A percentile compares a stretch with the other conserved stretches of the same genome.
phyloP scores from a whole-genome alignment of 371 early-diverging fungal genomes.

The Sporodiniella umbellata region DNA sequence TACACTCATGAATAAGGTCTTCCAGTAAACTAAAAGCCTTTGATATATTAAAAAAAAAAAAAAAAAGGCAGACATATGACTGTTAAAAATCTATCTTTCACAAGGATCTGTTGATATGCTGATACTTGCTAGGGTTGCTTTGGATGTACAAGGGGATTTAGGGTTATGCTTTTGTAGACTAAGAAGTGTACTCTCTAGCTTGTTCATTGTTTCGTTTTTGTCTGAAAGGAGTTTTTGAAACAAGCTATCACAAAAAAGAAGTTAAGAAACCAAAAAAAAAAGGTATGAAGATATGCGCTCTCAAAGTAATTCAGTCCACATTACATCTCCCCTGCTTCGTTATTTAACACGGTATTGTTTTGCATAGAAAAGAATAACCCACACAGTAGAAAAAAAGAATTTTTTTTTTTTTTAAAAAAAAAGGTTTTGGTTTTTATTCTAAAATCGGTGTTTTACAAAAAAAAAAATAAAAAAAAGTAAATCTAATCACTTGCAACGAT shows the following conservation, averaged over 20 bases:
- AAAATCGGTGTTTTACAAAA: not conserved
- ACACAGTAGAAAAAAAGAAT: not conserved
- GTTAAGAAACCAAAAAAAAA: not conserved
- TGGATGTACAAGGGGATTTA: constrained; percentile 13
- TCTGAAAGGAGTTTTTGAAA: constrained; percentile 38
- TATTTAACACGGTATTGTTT: not conserved
- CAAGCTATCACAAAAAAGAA: constrained; percentile 13
- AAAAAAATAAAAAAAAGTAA: not conserved
- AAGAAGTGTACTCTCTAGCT: constrained; percentile 33
- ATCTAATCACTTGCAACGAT: not conserved
- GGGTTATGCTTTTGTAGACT: constrained; percentile 28
- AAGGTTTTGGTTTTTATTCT: no score
- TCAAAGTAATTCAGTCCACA: not conserved
- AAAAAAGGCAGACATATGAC: no score
- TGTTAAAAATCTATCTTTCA: not conserved
- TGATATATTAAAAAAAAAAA: no score
- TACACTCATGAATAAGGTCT: constrained; percentile 64
- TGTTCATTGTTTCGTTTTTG: constrained; percentile 34
- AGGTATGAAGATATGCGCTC: no score
- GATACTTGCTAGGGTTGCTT: constrained; percentile 33
- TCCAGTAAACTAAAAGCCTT: constrained; percentile 47
- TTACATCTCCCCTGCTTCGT: not conserved
- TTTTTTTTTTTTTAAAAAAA: no score
- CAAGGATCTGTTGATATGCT: not conserved
- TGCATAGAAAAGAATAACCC: not conserved